These are phyloP conservation scores for Lycium ferocissimum DNA, from an alignment of 257 asterid genomes.

Conservation along the genomic window DNA sequence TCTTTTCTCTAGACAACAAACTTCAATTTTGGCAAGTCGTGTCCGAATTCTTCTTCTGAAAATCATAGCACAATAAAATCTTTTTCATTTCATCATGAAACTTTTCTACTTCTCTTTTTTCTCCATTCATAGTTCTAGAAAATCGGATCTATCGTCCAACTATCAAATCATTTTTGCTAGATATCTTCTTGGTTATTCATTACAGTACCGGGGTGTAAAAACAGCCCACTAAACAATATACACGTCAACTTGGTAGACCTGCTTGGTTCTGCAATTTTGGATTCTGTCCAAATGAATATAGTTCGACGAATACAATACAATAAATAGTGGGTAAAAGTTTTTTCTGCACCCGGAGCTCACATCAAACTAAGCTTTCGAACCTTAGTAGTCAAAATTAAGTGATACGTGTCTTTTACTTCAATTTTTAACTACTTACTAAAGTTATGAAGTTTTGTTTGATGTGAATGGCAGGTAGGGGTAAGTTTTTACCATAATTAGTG, in stretches of 20 bases:
- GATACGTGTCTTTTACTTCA: no score
- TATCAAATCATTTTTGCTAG: neutral
- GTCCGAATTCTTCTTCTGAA: neutral
- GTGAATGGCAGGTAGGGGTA: no score
- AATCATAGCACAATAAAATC: neutral
- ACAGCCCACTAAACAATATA: neutral
- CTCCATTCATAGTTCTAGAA: neutral
- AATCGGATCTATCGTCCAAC: neutral
- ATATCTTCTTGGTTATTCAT: neutral
- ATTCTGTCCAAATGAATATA: neutral
- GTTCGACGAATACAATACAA: neutral
- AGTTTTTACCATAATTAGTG: no score
- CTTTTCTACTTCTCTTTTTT: neutral
- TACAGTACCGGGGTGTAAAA: no score
- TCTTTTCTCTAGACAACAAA: neutral
- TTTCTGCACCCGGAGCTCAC: neutral
- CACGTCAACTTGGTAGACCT: neutral
- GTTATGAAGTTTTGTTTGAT: no score
- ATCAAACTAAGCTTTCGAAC: neutral
- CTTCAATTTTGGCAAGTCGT: neutral
- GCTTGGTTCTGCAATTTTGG: neutral
- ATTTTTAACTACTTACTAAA: no score
- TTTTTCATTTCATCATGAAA: neutral
- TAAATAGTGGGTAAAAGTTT: neutral
- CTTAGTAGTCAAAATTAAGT: neutral